A percentile compares a stretch with the other conserved stretches of the same genome.
phyloP scores from a whole-genome alignment of 441 rosid species.

The Theobroma grandiflorum region DNA sequence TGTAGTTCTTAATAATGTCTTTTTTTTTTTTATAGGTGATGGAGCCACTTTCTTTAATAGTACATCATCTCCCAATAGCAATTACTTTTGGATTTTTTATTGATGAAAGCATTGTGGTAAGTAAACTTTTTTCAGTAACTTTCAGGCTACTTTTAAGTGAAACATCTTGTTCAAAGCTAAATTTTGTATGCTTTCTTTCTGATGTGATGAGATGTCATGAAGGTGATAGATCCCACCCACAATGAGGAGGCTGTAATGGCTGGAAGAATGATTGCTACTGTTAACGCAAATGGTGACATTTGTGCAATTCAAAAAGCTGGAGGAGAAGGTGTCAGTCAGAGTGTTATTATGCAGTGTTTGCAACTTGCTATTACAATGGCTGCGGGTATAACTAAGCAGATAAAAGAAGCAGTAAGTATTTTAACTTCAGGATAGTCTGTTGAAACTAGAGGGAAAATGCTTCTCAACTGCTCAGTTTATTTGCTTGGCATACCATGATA shows the following conservation, averaged over 20 bases:
- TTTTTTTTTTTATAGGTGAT: conserved; percentile 56
- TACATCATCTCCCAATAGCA: conserved; percentile 96
- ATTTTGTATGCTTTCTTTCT: conserved; percentile 7
- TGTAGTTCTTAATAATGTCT: conserved; percentile 23
- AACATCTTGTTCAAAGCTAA: background rate
- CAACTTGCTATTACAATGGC: conserved; percentile 27
- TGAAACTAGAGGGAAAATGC: background rate
- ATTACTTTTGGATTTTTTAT: conserved; percentile 86
- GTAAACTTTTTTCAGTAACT: conserved; percentile 26
- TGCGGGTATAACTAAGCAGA: conserved; percentile 28
- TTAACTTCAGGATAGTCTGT: background rate
- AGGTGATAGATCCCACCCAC: conserved; percentile 76
- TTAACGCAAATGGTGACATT: conserved; percentile 86
- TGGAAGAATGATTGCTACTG: conserved; percentile 88
- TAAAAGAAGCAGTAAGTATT: conserved; percentile 29
- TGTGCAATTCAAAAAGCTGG: conserved; percentile 79
- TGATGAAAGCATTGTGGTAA: conserved; percentile 69
- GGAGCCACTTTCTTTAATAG: conserved; percentile 87
- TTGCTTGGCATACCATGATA: background rate
- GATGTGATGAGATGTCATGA: conserved; percentile 24
- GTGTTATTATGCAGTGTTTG: conserved; percentile 28
- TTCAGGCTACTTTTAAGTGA: conserved; percentile 13
- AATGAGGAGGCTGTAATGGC: conserved; percentile 91
- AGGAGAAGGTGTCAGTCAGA: conserved; percentile 25
- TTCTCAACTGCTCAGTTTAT: background rate